phyloP scores from a whole-genome alignment of 169 alveolate genomes.

The Cryptosporidium parvum region DNA sequence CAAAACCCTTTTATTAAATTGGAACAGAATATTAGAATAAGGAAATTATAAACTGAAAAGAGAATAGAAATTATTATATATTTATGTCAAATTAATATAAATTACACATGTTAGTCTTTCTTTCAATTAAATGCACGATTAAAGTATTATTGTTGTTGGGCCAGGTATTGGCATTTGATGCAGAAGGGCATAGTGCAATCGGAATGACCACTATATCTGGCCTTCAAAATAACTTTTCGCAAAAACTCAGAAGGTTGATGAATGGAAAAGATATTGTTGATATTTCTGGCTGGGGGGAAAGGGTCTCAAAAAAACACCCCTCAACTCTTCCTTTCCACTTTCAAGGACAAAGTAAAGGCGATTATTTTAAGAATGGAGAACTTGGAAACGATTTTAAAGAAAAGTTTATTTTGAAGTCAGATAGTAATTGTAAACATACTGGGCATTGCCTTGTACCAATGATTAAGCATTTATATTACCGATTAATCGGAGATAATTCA shows the following conservation, averaged over 20 bases:
- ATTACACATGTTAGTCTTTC: conserved; percentile 3
- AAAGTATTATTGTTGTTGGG: not conserved
- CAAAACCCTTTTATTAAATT: not conserved
- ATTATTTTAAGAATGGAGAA: not conserved
- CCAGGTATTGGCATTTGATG: conserved; percentile 74
- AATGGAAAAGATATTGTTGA: conserved; percentile 79
- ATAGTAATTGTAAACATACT: conserved; percentile 4
- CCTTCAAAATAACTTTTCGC: conserved; percentile 52
- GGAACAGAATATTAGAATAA: not conserved
- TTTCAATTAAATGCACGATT: conserved; percentile 1
- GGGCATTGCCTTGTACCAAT: conserved; percentile 52
- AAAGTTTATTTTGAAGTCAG: not conserved
- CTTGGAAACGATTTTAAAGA: not conserved
- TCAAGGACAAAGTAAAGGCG: conserved; percentile 33
- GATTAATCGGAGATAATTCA: conserved; percentile 28
- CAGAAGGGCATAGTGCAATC: conserved; percentile 80
- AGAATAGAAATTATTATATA: not conserved
- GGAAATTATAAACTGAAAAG: not conserved
- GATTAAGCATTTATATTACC: conserved; percentile 55
- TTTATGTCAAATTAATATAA: not conserved
- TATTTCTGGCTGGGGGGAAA: conserved; percentile 78
- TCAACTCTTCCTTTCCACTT: conserved; percentile 73
- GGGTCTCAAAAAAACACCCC: conserved; percentile 71
- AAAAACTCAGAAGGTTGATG: conserved; percentile 75
- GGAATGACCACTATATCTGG: conserved; percentile 80